A percentile compares a stretch with the other conserved stretches of the same genome.
These are phyloP conservation scores for Selaginella moellendorffii DNA, from an alignment of 75 land plant species.

Conservation along the genomic window DNA sequence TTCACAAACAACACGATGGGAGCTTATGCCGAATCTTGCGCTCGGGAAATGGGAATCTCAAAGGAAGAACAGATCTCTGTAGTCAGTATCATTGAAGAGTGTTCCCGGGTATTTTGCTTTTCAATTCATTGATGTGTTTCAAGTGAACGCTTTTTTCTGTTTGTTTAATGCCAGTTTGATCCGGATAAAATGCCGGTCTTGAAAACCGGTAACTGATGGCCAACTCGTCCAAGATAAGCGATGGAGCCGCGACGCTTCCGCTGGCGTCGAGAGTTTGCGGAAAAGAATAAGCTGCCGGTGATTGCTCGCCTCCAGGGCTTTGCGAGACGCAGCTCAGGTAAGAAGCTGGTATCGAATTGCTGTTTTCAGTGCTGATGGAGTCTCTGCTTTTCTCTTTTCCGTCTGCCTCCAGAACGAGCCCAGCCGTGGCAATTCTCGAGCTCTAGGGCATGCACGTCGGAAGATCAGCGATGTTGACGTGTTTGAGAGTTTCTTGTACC, in stretches of 20 bases:
- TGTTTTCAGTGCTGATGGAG: too few relatives aligned
- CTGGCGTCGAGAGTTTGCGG: slow-evolving; percentile 17
- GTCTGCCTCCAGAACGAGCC: slow-evolving; percentile 24
- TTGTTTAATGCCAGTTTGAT: slow-evolving; percentile 29
- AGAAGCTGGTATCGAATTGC: too few relatives aligned
- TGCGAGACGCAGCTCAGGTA: slow-evolving; percentile 33
- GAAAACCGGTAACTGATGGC: slow-evolving; percentile 25
- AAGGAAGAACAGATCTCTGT: too few relatives aligned
- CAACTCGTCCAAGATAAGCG: slow-evolving; percentile 27
- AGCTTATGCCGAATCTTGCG: slow-evolving; percentile 21
- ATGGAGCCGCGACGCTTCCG: slow-evolving; percentile 29
- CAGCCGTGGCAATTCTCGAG: slow-evolving; percentile 27
- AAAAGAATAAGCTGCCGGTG: slow-evolving; percentile 17
- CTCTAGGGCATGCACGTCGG: slow-evolving; percentile 24
- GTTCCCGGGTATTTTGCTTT: slow-evolving; percentile 25
- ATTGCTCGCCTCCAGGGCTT: slow-evolving; percentile 21
- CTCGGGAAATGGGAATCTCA: too few relatives aligned
- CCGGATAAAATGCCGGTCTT: slow-evolving; percentile 27
- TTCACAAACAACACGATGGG: slow-evolving; percentile 20
- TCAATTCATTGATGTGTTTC: too few relatives aligned
- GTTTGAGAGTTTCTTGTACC: slow-evolving; percentile 24
- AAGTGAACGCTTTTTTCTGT: too few relatives aligned
- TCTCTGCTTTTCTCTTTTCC: too few relatives aligned
- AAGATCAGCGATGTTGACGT: slow-evolving; percentile 12
- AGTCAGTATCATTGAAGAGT: slow-evolving; percentile 20